These are phyloP conservation scores for Yamadazyma nakazawae DNA, from an alignment of 805 yeast species.

Conservation along the genomic window DNA sequence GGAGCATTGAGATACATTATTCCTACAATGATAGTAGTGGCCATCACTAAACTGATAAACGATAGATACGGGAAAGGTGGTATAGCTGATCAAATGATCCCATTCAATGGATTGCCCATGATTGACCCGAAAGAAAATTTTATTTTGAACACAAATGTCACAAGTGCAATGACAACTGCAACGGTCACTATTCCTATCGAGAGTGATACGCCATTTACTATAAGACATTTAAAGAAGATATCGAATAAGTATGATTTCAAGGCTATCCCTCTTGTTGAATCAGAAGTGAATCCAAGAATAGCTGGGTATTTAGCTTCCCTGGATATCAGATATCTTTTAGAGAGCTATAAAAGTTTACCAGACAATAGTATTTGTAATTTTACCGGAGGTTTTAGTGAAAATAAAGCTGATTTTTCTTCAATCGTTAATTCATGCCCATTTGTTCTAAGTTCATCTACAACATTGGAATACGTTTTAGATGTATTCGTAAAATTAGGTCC, in stretches of 20 bases:
- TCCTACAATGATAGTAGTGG: constrained; percentile 95
- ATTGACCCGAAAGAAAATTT: constrained; percentile 71
- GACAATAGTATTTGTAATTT: constrained; percentile 9
- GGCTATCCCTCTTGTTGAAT: constrained; percentile 55
- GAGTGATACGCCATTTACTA: constrained; percentile 25
- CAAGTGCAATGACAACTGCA: constrained; percentile 57
- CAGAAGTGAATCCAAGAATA: constrained; percentile 34
- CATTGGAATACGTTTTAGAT: constrained; percentile 60
- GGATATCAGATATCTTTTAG: constrained; percentile 34
- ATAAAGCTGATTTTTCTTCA: constrained; percentile 15
- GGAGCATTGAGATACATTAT: constrained; percentile 90
- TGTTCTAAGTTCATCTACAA: constrained; percentile 48
- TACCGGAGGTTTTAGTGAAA: constrained; percentile 1
- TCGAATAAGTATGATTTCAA: constrained; percentile 33
- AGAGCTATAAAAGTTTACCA: constrained; percentile 13
- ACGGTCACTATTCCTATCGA: constrained; percentile 36
- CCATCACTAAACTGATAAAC: constrained; percentile 76
- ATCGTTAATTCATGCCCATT: constrained; percentile 58
- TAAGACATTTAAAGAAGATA: constrained; percentile 30
- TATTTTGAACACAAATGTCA: constrained; percentile 42
- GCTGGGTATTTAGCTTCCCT: constrained; percentile 45
- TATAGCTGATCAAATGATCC: constrained; percentile 93
- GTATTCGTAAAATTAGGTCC: constrained; percentile 82
- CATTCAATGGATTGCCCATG: constrained; percentile 82
- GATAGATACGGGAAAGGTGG: constrained; percentile 79